phyloP scores from a whole-genome alignment of 2,329 filamentous ascomycete genomes.

The Cladosporium sp. region DNA sequence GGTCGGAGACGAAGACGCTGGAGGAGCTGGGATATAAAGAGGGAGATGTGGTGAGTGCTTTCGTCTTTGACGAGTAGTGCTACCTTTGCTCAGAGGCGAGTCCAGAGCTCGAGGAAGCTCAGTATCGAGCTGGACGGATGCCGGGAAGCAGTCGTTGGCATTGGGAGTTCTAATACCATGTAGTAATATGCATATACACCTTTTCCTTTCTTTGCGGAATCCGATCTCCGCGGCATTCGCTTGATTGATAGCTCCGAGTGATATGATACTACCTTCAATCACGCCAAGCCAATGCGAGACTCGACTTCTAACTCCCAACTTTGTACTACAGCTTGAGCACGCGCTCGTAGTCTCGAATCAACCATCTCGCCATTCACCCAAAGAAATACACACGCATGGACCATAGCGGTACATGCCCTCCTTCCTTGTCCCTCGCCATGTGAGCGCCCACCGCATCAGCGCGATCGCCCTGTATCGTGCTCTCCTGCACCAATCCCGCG shows the following conservation, averaged over 20 bases:
- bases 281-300: neutral
- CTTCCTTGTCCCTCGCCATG: conserved; percentile 48
- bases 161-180: conserved; percentile 1
- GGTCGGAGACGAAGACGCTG: conserved; percentile 69
- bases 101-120: conserved; percentile 8
- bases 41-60: conserved; percentile 74
- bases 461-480: conserved; percentile 73
- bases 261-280: neutral
- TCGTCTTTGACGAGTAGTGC: conserved; percentile 55
- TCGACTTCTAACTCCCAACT: neutral
- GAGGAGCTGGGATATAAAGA: conserved; percentile 72
- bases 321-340: neutral
- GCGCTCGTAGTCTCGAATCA: neutral
- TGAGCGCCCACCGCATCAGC: conserved; percentile 55
- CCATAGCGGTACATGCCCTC: conserved; percentile 30
- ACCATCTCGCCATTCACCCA: neutral
- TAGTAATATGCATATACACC: conserved; percentile 5
- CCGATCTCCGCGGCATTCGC: too few species aligned
- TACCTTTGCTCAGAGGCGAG: neutral
- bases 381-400: conserved; percentile 4
- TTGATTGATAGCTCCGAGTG: neutral
- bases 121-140: conserved; percentile 5
- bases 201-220: neutral
- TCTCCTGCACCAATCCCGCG: conserved; percentile 60
- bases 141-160: neutral